Evolutionary conservation across 192 early-diverging fungal species (phyloP).

Genomic region (Coemansia sp.): DNA sequence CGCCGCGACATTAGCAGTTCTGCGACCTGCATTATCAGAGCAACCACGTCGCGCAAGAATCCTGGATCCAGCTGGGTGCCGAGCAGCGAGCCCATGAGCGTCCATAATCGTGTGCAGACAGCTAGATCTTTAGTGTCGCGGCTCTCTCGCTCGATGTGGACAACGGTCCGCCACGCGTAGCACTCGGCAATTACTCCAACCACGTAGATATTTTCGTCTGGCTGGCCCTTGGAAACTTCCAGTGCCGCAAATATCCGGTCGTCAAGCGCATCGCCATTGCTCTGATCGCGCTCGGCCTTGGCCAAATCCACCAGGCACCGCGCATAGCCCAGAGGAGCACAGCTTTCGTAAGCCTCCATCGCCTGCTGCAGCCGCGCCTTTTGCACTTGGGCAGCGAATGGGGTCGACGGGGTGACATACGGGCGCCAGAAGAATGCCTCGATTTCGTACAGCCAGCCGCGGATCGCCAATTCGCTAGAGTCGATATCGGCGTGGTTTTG

Average conservation of each 20-base stretch:
- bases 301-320: conserved; percentile 29
- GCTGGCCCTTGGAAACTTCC: conserved; percentile 8
- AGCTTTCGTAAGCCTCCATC: not conserved
- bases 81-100: conserved; percentile 2
- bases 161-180: conserved; percentile 28
- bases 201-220: conserved; percentile 4
- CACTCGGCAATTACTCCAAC: conserved; percentile 16
- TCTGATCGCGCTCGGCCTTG: conserved; percentile 22
- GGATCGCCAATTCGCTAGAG: too few relatives aligned
- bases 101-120: conserved; percentile 9
- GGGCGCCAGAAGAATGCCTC: conserved; percentile 29
- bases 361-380: conserved; percentile 8
- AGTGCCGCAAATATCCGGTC: conserved; percentile 13
- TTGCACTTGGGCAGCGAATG: not conserved
- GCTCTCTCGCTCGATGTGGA: conserved; percentile 7
- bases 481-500: too few relatives aligned
- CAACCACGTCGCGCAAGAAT: conserved; percentile 13
- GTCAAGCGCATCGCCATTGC: not conserved
- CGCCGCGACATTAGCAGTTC: conserved; percentile 38
- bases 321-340: conserved; percentile 8
- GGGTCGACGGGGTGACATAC: conserved; percentile 1
- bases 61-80: conserved; percentile 6
- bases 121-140: not conserved
- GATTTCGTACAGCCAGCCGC: conserved; percentile 35
- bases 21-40: conserved; percentile 1